Conservation (phyloP, 2,329 filamentous ascomycete species). For the Cercospora nicotianae region DNA sequence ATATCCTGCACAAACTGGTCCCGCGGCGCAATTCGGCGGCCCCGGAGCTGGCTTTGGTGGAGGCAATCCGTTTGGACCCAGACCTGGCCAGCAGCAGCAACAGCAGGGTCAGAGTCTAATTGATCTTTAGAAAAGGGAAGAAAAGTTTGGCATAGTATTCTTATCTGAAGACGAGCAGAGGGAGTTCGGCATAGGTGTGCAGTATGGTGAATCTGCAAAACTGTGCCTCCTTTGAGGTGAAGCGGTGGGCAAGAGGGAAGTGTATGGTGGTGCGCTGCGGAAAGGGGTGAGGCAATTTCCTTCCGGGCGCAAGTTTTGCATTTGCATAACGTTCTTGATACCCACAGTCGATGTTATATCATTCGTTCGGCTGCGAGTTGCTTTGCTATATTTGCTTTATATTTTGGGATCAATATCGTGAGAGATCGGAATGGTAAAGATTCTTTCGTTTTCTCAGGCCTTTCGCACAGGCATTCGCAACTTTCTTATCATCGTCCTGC, state of each 20-base stretch:
- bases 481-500: neutral
- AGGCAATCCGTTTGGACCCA: slow-evolving; percentile 59
- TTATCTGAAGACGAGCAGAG: neutral
- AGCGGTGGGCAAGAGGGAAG: neutral
- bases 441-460: neutral
- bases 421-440: neutral
- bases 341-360: slow-evolving; percentile 12
- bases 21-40: slow-evolving; percentile 47
- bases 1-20: slow-evolving; percentile 54
- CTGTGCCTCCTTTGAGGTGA: neutral
- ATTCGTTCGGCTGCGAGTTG: slow-evolving; percentile 11
- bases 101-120: slow-evolving; percentile 57
- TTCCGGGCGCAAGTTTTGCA: neutral
- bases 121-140: slow-evolving; percentile 46
- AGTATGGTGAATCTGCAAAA: neutral
- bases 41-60: slow-evolving; percentile 37
- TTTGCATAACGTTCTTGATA: slow-evolving; percentile 17
- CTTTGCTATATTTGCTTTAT: neutral
- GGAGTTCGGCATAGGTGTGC: neutral
- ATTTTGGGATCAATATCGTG: neutral
- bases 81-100: slow-evolving; percentile 45
- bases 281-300: neutral
- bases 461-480: neutral
- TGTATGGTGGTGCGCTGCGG: neutral
- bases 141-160: neutral